phyloP scores from a whole-genome alignment of 2,329 filamentous ascomycete species.

The Reticulascus tulasneorum region DNA sequence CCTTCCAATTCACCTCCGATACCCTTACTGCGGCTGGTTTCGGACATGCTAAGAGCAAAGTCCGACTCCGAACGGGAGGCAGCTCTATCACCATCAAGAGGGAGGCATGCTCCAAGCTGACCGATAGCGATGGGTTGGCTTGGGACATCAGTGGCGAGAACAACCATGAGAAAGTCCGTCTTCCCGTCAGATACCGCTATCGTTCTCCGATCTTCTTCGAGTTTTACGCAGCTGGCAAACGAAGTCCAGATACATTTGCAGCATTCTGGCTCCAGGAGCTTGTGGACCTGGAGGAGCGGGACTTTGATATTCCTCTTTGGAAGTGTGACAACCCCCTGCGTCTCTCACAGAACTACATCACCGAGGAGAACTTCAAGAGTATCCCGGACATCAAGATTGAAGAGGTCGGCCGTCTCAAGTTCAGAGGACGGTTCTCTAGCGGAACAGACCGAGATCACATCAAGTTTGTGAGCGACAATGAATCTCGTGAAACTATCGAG shows the following conservation, averaged over 20 bases:
- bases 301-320: constrained; percentile 90
- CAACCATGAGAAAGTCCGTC: constrained; percentile 49
- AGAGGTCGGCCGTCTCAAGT: constrained; percentile 76
- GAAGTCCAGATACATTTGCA: constrained; percentile 70
- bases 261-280: constrained; percentile 84
- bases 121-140: constrained; percentile 49
- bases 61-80: constrained; percentile 80
- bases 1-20: constrained; percentile 79
- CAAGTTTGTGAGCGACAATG: constrained; percentile 78
- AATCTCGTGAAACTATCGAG: constrained; percentile 88
- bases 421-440: constrained; percentile 79
- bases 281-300: constrained; percentile 70
- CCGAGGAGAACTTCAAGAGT: constrained; percentile 65
- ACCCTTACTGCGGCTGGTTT: constrained; percentile 64
- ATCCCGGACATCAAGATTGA: constrained; percentile 73
- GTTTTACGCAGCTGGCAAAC: constrained; percentile 67
- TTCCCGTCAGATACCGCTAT: constrained; percentile 89
- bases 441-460: constrained; percentile 86
- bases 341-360: constrained; percentile 89
- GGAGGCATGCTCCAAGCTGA: constrained; percentile 54
- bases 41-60: constrained; percentile 64
- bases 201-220: constrained; percentile 87
- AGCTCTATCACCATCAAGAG: constrained; percentile 68
- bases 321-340: constrained; percentile 70
- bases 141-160: constrained; percentile 46